phyloP scores from a whole-genome alignment of 352 stramenopile genomes.

The Pythium grandisporangium region DNA sequence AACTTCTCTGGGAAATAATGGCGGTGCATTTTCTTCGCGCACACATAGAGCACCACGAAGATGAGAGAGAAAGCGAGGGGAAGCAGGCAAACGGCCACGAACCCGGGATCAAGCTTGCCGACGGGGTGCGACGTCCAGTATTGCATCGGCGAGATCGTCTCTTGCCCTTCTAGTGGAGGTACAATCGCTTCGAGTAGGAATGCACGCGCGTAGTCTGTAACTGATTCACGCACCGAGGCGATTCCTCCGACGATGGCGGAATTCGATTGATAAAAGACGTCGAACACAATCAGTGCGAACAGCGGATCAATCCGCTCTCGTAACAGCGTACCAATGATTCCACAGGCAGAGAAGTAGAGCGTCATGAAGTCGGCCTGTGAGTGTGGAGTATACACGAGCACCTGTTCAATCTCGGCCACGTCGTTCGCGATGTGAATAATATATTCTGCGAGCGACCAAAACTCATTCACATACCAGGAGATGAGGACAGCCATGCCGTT shows the following conservation, averaged over 20 bases:
- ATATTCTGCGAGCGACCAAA: slow-evolving; percentile 13
- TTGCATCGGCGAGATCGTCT: slow-evolving; percentile 16
- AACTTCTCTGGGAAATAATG: slow-evolving; percentile 7
- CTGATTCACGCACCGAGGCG: neutral
- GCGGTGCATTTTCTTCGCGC: slow-evolving; percentile 5
- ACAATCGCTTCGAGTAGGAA: neutral
- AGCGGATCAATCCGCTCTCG: slow-evolving; percentile 17
- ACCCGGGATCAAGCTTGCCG: neutral
- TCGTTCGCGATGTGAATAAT: slow-evolving; percentile 5
- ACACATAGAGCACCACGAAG: slow-evolving; percentile 9
- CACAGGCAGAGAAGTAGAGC: slow-evolving; percentile 12
- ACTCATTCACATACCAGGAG: slow-evolving; percentile 15
- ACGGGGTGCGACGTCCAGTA: slow-evolving; percentile 8
- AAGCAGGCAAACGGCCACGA: neutral
- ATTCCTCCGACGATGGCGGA: neutral
- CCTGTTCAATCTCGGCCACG: slow-evolving; percentile 4
- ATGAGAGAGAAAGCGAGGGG: slow-evolving; percentile 7
- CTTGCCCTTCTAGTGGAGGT: neutral
- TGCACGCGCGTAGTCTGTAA: neutral
- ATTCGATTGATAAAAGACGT: slow-evolving; percentile 10
- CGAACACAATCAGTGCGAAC: slow-evolving; percentile 7
- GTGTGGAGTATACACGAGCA: slow-evolving; percentile 16
- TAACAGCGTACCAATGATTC: slow-evolving; percentile 7
- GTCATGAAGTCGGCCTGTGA: slow-evolving; percentile 18
- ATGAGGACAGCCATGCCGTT: neutral